phyloP scores from a whole-genome alignment of 192 early-diverging fungal genomes.

The Mortierella antarctica region DNA sequence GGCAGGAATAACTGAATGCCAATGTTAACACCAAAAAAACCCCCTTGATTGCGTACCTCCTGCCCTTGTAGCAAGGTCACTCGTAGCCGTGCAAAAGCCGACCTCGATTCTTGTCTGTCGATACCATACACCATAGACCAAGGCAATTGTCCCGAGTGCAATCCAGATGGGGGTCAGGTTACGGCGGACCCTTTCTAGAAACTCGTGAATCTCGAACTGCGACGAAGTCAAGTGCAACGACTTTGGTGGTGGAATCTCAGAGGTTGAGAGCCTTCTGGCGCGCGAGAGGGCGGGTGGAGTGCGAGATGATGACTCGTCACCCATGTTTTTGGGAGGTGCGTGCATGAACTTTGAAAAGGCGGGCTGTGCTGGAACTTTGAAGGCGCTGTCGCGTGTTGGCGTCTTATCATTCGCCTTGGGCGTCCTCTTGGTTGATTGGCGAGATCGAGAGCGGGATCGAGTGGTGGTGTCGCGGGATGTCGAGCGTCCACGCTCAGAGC shows the following conservation, averaged over 20 bases:
- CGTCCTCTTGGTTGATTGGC: conserved; percentile 1
- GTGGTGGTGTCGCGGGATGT: conserved; percentile 7
- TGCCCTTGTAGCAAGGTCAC: too few relatives aligned
- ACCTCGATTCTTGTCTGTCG: conserved; percentile 43
- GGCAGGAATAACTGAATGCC: too few relatives aligned
- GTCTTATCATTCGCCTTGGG: conserved; percentile 3
- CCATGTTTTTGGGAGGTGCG: conserved; percentile 2
- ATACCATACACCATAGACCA: conserved; percentile 49
- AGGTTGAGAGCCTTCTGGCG: neutral
- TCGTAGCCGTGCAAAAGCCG: conserved; percentile 35
- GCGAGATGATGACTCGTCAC: neutral
- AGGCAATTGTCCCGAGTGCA: conserved; percentile 8
- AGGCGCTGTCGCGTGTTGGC: conserved; percentile 18
- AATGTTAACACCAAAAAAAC: too few relatives aligned
- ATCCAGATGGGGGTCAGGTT: neutral
- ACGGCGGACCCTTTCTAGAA: conserved; percentile 7
- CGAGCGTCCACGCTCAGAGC: conserved; percentile 35
- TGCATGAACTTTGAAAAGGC: conserved; percentile 44
- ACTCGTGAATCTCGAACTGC: conserved; percentile 5
- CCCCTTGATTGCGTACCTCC: neutral
- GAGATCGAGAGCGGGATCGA: conserved; percentile 30
- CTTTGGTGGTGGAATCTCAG: conserved; percentile 9
- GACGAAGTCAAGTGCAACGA: conserved; percentile 1
- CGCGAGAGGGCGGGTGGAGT: neutral
- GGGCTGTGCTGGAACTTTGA: conserved; percentile 42